Evolutionary conservation across 192 early-diverging fungal species (phyloP), one percentile per base, ranked within the genome.

Genomic region (Entomortierella parvispora): DNA sequence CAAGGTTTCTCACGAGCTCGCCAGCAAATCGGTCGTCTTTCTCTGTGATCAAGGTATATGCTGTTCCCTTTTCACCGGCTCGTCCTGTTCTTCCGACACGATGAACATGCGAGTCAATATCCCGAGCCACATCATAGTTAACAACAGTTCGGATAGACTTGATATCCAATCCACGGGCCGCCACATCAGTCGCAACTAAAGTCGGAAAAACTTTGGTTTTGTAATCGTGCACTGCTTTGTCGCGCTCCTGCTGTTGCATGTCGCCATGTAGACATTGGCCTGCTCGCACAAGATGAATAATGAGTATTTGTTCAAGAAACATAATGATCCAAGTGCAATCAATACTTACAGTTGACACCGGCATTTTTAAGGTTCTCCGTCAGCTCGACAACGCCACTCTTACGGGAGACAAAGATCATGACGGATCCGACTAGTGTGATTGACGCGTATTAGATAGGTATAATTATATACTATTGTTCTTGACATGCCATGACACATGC

Each of bases 91-190:
- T 81, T 28, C 90, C 90, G 23, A 92, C 83, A 42, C 90, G 91
- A 69, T 95, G 94, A 4, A 92, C 87, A 83, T 95, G 93, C 0
- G 89, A 85, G 74, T 95, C 93, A 56, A 94, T 94, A 66, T 95
- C 94, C 25, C 88, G 79, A 10, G 94, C 91, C 26, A 90, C 77
- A 66, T 94, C 93, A 71, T 89, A 94, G 79, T 94, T 93, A 62
- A 95, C 79, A 8, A 95, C 94, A 2, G 82, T 93, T 29, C 86
- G 82, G 17, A 95, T 81, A 0, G 81, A 53, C 51, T 92, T 92
- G 60, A 95, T 93, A 69, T 95, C 94, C 23, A 95, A 81, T 43
- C 94, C 94, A 40, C 94, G 84, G 10, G 91, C 92, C 6, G 89
- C 91, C 5, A 90, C 89, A 57, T 92, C 87, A 2, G 89, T 90